These are phyloP conservation scores for Debaryomyces robertsiae DNA, from an alignment of 1,139 yeast genomes.

Conservation along the genomic window DNA sequence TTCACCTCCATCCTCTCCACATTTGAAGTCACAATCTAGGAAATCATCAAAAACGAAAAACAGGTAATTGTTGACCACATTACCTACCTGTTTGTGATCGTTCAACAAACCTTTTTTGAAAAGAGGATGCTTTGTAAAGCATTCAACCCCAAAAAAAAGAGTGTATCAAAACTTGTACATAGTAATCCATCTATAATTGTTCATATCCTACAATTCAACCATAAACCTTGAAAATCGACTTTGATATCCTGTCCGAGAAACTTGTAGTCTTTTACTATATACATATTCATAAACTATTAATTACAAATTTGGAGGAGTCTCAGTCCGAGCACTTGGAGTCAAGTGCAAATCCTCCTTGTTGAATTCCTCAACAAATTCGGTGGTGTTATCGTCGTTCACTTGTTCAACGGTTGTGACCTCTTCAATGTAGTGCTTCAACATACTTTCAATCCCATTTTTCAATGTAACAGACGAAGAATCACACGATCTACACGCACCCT, in stretches of 20 bases:
- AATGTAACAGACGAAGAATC: constrained; percentile 75
- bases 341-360: constrained; percentile 15
- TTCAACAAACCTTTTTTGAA: too few relatives aligned
- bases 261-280: constrained; percentile 3
- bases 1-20: constrained; percentile 12
- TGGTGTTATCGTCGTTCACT: constrained; percentile 38
- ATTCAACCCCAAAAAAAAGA: too few relatives aligned
- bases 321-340: constrained; percentile 36
- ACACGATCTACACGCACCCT: constrained; percentile 82
- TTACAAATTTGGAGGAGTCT: constrained; percentile 53
- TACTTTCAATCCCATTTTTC: constrained; percentile 78
- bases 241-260: too few relatives aligned
- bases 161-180: too few relatives aligned
- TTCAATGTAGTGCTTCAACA: constrained; percentile 79
- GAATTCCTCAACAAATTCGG: constrained; percentile 14
- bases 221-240: too few relatives aligned
- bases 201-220: too few relatives aligned
- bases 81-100: too few relatives aligned
- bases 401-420: constrained; percentile 73
- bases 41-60: constrained; percentile 1
- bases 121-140: too few relatives aligned
- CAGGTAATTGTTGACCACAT: too few relatives aligned
- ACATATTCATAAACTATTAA: constrained; percentile 8
- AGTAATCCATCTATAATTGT: too few relatives aligned
- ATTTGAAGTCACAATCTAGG: background rate